These are phyloP conservation scores for Metarhizium robertsii DNA, from an alignment of 2,329 filamentous ascomycete genomes.

Conservation along the genomic window DNA sequence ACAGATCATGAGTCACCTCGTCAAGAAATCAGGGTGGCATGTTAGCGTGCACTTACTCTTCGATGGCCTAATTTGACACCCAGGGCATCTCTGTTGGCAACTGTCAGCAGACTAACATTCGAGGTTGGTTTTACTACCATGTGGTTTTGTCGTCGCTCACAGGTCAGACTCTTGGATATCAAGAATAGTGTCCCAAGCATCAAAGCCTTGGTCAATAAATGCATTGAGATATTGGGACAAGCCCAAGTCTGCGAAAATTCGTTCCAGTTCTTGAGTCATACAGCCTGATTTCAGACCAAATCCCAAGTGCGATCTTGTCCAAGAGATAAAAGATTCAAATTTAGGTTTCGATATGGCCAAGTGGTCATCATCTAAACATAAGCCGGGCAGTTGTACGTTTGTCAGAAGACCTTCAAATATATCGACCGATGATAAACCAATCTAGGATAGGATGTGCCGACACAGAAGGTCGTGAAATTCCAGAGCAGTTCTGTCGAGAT, in stretches of 20 bases:
- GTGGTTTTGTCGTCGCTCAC: constrained; percentile 36
- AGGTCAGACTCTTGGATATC: constrained; percentile 80
- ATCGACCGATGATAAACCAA: neutral
- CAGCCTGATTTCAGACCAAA: constrained; percentile 12
- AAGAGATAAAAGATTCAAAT: neutral
- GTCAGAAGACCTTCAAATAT: neutral
- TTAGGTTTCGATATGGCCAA: neutral
- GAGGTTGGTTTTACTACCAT: neutral
- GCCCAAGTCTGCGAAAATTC: constrained; percentile 65
- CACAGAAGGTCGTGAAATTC: neutral
- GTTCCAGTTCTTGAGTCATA: constrained; percentile 50
- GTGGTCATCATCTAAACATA: constrained; percentile 9
- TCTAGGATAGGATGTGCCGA: neutral
- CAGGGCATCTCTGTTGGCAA: constrained; percentile 50
- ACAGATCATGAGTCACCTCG: constrained; percentile 5
- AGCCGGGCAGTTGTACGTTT: neutral
- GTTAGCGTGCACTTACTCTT: constrained; percentile 47
- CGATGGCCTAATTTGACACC: constrained; percentile 74
- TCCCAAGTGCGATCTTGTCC: neutral
- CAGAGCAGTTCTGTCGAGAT: neutral
- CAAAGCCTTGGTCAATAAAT: constrained; percentile 73
- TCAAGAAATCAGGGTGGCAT: constrained; percentile 4
- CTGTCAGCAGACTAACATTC: constrained; percentile 11
- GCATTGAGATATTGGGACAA: constrained; percentile 66
- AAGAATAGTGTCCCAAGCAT: constrained; percentile 73